A percentile compares a stretch with the other conserved stretches of the same genome.
Conservation (phyloP, 1,284 basidiomycete genomes). For the Melampsora americana region DNA sequence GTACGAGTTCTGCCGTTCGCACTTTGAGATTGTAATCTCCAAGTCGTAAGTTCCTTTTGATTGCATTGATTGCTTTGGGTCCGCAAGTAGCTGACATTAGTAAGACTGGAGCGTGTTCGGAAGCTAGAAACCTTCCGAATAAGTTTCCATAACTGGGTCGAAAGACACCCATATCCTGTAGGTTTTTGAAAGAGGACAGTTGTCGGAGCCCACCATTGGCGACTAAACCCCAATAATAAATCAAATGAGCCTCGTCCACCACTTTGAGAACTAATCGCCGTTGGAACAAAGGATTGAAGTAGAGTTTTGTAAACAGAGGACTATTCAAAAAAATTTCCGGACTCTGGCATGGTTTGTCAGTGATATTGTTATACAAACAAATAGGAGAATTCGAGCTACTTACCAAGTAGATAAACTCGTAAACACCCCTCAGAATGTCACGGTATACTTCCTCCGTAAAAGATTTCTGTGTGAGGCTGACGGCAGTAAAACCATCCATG, state of each 20-base stretch:
- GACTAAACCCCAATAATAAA: neutral
- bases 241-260: neutral
- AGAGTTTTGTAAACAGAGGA: neutral
- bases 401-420: neutral
- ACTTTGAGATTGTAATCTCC: no score
- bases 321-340: neutral
- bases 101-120: neutral
- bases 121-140: neutral
- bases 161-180: neutral
- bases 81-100: constrained; percentile 2
- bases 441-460: neutral
- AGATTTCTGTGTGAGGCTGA: neutral
- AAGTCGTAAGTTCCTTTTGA: constrained; percentile 9
- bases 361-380: no score
- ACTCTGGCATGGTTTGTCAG: neutral
- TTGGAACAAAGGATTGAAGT: neutral
- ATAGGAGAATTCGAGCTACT: neutral
- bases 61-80: constrained; percentile 11
- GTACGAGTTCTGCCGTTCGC: neutral
- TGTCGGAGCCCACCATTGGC: neutral
- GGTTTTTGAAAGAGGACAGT: no score
- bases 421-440: neutral
- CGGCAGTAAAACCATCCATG: neutral
- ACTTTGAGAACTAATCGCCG: neutral
- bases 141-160: constrained; percentile 13